These are phyloP conservation scores for Phanerochaete sordida DNA, from an alignment of 768 basidiomycete genomes.

Conservation along the genomic window DNA sequence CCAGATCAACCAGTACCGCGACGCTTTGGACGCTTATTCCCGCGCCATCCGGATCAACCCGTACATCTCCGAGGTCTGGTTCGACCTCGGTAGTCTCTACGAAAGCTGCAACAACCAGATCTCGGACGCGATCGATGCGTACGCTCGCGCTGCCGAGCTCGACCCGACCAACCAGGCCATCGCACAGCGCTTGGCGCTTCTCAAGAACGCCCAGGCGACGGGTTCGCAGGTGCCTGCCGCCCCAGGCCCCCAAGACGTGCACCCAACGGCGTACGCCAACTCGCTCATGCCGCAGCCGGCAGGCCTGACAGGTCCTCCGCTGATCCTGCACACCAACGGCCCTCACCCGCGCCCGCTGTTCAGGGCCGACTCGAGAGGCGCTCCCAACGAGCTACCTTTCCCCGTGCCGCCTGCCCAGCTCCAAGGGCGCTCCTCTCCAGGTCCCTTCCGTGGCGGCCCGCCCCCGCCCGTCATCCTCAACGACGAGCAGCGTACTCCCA, in stretches of 20 bases:
- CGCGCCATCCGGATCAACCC: slow-evolving; percentile 98
- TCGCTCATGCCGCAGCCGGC: slow-evolving; percentile 64
- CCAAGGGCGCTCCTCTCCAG: slow-evolving; percentile 45
- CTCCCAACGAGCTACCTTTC: slow-evolving; percentile 38
- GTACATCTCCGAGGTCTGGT: slow-evolving; percentile 94
- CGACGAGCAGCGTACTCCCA: slow-evolving; percentile 68
- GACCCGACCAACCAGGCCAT: slow-evolving; percentile 85
- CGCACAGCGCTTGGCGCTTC: slow-evolving; percentile 70
- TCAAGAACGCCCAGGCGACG: slow-evolving; percentile 75
- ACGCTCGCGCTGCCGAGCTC: slow-evolving; percentile 90
- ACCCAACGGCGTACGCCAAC: slow-evolving; percentile 90
- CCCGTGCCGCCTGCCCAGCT: slow-evolving; percentile 49
- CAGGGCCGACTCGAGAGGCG: slow-evolving; percentile 64
- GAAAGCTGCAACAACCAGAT: slow-evolving; percentile 99
- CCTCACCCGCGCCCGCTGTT: slow-evolving; percentile 47
- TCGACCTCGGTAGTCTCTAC: slow-evolving; percentile 94
- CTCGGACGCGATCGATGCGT: slow-evolving; percentile 97
- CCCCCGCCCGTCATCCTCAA: slow-evolving; percentile 81
- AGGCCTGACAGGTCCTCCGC: slow-evolving; percentile 63
- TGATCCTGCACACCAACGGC: slow-evolving; percentile 48
- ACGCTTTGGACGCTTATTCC: slow-evolving; percentile 98
- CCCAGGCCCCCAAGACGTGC: slow-evolving; percentile 92
- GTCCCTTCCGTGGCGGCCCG: slow-evolving; percentile 79
- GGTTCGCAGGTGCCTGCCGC: slow-evolving; percentile 79
- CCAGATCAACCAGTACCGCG: slow-evolving; percentile 99